These are phyloP conservation scores for Aureobasidium sp. DNA, from an alignment of 2,329 filamentous ascomycete genomes.

Conservation along the genomic window DNA sequence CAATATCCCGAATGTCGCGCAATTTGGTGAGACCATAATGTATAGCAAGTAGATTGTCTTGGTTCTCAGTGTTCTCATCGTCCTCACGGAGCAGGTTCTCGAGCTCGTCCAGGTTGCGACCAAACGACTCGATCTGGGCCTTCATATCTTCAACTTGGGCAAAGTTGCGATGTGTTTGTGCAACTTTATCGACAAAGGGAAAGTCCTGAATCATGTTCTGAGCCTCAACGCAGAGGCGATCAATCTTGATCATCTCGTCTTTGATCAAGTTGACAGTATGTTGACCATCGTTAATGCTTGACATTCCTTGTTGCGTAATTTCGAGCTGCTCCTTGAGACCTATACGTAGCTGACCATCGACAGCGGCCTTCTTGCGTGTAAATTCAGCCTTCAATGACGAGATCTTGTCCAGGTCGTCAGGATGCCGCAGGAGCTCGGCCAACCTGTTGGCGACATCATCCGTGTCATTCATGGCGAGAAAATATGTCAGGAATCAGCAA, in stretches of 20 bases:
- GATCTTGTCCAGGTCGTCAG: slow-evolving; percentile 97
- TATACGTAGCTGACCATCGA: slow-evolving; percentile 83
- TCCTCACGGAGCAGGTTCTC: slow-evolving; percentile 76
- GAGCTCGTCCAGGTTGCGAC: slow-evolving; percentile 65
- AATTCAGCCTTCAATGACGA: slow-evolving; percentile 84
- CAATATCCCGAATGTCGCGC: slow-evolving; percentile 89
- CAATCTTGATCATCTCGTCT: slow-evolving; percentile 98
- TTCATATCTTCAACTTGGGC: slow-evolving; percentile 91
- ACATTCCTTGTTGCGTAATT: slow-evolving; percentile 90
- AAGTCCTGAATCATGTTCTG: slow-evolving; percentile 98
- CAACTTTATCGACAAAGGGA: slow-evolving; percentile 81
- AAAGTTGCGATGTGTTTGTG: slow-evolving; percentile 94
- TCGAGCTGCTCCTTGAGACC: slow-evolving; percentile 89
- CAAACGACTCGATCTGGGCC: slow-evolving; percentile 79
- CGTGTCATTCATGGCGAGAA: slow-evolving; percentile 24
- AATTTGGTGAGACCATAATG: slow-evolving; percentile 90
- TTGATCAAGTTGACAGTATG: slow-evolving; percentile 88
- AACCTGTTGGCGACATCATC: slow-evolving; percentile 53
- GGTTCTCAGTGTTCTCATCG: slow-evolving; percentile 77
- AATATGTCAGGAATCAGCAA: not conserved
- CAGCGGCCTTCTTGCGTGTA: slow-evolving; percentile 81
- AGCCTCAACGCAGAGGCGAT: slow-evolving; percentile 92
- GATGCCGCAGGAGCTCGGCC: slow-evolving; percentile 85
- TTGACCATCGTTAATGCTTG: slow-evolving; percentile 78
- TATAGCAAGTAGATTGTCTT: slow-evolving; percentile 81